Conservation (phyloP, 192 early-diverging fungal genomes). For the Chytriomyces hyalinus region DNA sequence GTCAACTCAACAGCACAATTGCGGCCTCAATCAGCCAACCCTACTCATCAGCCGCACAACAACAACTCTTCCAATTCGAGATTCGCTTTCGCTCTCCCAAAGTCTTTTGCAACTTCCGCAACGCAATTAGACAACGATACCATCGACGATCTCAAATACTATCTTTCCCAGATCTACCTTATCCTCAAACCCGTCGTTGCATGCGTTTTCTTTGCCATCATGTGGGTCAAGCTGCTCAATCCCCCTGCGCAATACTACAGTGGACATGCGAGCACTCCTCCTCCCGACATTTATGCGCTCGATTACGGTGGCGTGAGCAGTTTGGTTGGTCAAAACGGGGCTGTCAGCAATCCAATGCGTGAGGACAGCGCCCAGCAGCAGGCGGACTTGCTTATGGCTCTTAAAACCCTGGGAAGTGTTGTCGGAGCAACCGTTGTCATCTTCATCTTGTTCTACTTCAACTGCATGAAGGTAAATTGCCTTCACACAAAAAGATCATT, state of each 20-base stretch:
- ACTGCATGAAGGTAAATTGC: conserved; percentile 71
- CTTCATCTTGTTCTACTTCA: conserved; percentile 75
- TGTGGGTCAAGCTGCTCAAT: conserved; percentile 82
- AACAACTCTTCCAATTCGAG: neutral
- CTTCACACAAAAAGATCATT: neutral
- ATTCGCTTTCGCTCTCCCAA: neutral
- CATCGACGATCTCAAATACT: conserved; percentile 75
- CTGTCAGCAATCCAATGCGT: conserved; percentile 34
- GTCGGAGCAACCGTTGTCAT: conserved; percentile 80
- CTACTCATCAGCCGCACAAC: neutral
- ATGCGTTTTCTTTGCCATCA: conserved; percentile 77
- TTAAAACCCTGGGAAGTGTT: conserved; percentile 77
- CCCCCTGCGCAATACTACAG: conserved; percentile 56
- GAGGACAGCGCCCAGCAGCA: conserved; percentile 22
- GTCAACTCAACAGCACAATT: neutral
- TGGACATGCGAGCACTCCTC: conserved; percentile 18
- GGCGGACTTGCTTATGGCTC: conserved; percentile 59
- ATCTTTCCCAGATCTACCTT: conserved; percentile 77
- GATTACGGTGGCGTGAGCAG: conserved; percentile 23
- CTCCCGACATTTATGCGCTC: conserved; percentile 36
- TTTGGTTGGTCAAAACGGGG: neutral
- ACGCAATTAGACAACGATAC: conserved; percentile 10
- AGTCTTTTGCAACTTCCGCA: neutral
- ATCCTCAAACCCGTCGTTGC: conserved; percentile 81
- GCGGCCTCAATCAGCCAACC: neutral